These are phyloP conservation scores for Beauveria varroae DNA, from an alignment of 2,329 filamentous ascomycete genomes.

Conservation along the genomic window DNA sequence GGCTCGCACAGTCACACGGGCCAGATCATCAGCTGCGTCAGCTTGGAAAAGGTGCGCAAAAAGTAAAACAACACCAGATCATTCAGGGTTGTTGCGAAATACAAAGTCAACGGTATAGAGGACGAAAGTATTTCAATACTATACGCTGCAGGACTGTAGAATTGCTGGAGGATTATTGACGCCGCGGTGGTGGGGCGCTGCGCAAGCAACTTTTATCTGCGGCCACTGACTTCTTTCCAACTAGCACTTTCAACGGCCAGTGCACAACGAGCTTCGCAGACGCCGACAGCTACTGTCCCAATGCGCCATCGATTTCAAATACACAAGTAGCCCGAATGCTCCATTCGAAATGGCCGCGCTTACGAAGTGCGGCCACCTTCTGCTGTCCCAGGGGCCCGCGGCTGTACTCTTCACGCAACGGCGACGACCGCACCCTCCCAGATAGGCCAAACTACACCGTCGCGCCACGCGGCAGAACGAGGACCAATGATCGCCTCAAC, in stretches of 20 bases:
- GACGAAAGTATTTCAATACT: not conserved
- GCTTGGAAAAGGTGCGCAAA: not conserved
- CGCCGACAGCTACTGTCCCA: not conserved
- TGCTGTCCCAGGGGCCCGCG: not conserved
- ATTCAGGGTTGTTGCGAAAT: too few relatives aligned
- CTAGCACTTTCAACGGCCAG: not conserved
- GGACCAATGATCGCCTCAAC: not conserved
- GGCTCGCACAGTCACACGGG: too few relatives aligned
- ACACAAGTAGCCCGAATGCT: constrained; percentile 22
- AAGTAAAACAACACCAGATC: not conserved
- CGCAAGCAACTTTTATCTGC: not conserved
- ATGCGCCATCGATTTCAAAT: not conserved
- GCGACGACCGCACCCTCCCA: not conserved
- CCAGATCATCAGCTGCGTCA: not conserved
- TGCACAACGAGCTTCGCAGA: not conserved
- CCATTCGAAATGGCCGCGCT: constrained; percentile 21
- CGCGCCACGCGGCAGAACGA: not conserved
- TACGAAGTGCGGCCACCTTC: constrained; percentile 16
- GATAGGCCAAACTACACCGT: not conserved
- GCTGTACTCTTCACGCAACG: not conserved
- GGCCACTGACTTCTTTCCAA: not conserved
- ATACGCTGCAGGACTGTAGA: not conserved
- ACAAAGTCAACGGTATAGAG: not conserved
- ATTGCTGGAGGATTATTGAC: not conserved
- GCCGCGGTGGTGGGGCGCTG: not conserved